Percentiles rank a stretch among this genome's conserved stretches.
These are phyloP conservation scores for Mucor lusitanicus DNA, from an alignment of 371 early-diverging fungal species.

Conservation along the genomic window DNA sequence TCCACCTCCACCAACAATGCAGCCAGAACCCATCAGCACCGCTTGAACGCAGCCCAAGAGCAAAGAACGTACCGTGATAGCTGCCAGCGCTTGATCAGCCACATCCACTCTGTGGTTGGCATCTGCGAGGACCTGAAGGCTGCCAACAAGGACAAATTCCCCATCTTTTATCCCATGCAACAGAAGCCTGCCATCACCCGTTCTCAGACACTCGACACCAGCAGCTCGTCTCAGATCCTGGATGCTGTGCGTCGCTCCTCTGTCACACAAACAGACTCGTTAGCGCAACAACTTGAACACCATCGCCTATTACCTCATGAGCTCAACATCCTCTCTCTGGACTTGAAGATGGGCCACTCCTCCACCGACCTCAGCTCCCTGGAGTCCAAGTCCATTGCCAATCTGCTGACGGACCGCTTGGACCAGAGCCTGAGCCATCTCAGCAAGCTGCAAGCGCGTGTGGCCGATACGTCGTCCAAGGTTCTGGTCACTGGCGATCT, in stretches of 20 bases:
- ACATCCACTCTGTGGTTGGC: conserved; percentile 58
- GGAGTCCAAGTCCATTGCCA: conserved; percentile 72
- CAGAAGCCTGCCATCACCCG: conserved; percentile 32
- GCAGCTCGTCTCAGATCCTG: conserved; percentile 23
- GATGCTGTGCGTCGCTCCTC: conserved; percentile 29
- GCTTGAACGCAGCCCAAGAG: conserved; percentile 53
- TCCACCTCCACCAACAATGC: conserved; percentile 24
- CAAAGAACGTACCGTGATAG: conserved; percentile 74
- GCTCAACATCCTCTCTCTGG: conserved; percentile 67
- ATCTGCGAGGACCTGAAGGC: conserved; percentile 66
- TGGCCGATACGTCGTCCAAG: conserved; percentile 90
- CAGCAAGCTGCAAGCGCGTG: conserved; percentile 78
- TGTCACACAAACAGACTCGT: conserved; percentile 3
- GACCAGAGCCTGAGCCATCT: conserved; percentile 71
- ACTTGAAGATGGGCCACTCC: conserved; percentile 64
- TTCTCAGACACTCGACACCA: conserved; percentile 37
- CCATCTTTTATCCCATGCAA: conserved; percentile 57
- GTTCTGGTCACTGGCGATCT: conserved; percentile 97
- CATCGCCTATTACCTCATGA: conserved; percentile 36
- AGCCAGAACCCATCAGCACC: conserved; percentile 43
- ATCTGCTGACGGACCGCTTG: conserved; percentile 70
- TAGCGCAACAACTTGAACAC: conserved; percentile 25
- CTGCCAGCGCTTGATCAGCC: conserved; percentile 64
- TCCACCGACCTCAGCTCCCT: conserved; percentile 50
- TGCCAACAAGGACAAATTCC: conserved; percentile 63